A percentile compares a stretch with the other conserved stretches of the same genome.
These are phyloP conservation scores for Pterothamnion heteromorphum DNA, from an alignment of 31 red algal genomes.

Conservation along the genomic window DNA sequence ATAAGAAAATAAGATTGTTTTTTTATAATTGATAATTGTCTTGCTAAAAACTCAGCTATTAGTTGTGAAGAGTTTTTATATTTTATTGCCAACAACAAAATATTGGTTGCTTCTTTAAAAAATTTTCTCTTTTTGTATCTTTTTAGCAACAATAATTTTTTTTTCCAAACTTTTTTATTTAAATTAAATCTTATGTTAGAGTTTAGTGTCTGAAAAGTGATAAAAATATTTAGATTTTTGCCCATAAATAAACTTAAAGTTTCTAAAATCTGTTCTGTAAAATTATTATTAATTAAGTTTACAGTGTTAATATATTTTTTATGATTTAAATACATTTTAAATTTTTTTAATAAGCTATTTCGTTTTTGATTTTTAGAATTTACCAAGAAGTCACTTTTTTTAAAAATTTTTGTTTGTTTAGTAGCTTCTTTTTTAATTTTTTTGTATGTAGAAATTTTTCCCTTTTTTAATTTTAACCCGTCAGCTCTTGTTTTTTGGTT, in stretches of 20 bases:
- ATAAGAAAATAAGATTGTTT: neutral
- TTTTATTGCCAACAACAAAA: neutral
- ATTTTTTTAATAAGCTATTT: neutral
- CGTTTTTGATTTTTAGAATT: neutral
- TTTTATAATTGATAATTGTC: neutral
- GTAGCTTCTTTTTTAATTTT: too few species aligned
- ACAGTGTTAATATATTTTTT: neutral
- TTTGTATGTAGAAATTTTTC: too few species aligned
- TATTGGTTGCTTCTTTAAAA: conserved; percentile 15
- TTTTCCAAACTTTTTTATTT: neutral
- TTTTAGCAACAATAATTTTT: neutral
- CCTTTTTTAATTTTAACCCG: too few species aligned
- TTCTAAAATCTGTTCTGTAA: neutral
- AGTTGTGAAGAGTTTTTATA: neutral
- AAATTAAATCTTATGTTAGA: neutral
- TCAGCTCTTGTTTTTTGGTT: too few species aligned
- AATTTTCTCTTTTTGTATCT: neutral
- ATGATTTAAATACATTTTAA: neutral
- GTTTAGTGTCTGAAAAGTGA: neutral
- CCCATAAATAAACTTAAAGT: conserved; percentile 10
- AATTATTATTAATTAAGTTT: neutral
- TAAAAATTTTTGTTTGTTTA: too few species aligned
- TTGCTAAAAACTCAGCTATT: neutral
- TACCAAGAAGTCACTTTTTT: neutral
- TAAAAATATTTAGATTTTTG: neutral